Conservation (phyloP, 331 rosid genomes). For the Rhamnella rubrinervis region DNA sequence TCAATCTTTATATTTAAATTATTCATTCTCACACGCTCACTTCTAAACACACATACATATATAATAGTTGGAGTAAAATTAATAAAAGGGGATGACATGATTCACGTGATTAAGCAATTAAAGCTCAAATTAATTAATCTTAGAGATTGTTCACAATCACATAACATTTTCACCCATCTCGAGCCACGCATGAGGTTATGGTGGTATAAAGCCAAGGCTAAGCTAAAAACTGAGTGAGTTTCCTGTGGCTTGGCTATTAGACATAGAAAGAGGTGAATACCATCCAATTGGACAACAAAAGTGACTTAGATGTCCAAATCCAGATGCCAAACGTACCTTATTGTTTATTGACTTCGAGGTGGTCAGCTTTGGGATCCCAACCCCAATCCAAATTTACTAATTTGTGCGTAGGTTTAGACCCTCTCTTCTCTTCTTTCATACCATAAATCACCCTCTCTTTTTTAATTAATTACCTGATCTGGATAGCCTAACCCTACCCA, state of each 20-base stretch:
- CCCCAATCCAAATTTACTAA: constrained; percentile 18
- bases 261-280: constrained; percentile 27
- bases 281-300: constrained; percentile 62
- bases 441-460: constrained; percentile 38
- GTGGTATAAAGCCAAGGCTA: constrained; percentile 22
- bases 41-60: not conserved
- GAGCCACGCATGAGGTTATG: constrained; percentile 69
- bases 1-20: not conserved
- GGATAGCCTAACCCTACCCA: constrained; percentile 31
- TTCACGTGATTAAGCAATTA: not conserved
- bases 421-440: constrained; percentile 14
- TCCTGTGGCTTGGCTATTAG: constrained; percentile 28
- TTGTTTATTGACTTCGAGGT: constrained; percentile 52
- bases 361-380: constrained; percentile 75
- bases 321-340: constrained; percentile 43
- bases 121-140: not conserved
- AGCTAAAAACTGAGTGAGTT: not conserved
- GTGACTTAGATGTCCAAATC: constrained; percentile 45
- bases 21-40: not conserved
- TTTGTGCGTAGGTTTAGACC: constrained; percentile 16
- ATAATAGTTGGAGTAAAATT: not conserved
- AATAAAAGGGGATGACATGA: no score
- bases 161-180: constrained; percentile 46
- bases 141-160: not conserved
- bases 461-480: constrained; percentile 28